phyloP scores from a whole-genome alignment of 306 rosid species.

The Trichosanthes truncata region DNA sequence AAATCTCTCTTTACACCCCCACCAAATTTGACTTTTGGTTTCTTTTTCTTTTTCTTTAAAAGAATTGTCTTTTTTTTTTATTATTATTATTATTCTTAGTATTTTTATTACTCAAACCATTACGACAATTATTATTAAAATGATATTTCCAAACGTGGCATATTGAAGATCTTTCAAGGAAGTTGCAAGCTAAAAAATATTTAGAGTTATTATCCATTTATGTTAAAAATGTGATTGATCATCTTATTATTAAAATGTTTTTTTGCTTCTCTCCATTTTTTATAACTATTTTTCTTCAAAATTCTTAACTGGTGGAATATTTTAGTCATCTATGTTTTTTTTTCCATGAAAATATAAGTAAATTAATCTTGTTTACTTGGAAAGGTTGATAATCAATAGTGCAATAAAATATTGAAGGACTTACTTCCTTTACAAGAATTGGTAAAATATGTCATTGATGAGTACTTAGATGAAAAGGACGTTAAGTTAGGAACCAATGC shows the following conservation, averaged over 20 bases:
- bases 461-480: too few species aligned
- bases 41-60: too few species aligned
- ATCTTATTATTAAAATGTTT: too few species aligned
- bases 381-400: too few species aligned
- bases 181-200: too few species aligned
- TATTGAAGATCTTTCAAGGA: neutral
- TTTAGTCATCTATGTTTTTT: neutral
- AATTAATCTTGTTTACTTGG: too few species aligned
- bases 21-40: neutral
- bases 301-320: neutral
- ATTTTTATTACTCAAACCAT: neutral
- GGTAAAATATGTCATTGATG: neutral
- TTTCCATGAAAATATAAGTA: too few species aligned
- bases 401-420: neutral
- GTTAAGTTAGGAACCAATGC: too few species aligned
- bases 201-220: neutral
- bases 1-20: neutral
- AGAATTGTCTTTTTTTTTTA: too few species aligned
- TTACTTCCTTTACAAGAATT: neutral
- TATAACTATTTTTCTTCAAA: neutral
- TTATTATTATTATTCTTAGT: too few species aligned
- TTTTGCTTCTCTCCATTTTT: neutral
- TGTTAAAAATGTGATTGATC: neutral
- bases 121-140: too few species aligned
- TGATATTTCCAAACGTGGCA: neutral